Conservation (phyloP, 495 filamentous ascomycete species). For the Talaromyces ruber region DNA sequence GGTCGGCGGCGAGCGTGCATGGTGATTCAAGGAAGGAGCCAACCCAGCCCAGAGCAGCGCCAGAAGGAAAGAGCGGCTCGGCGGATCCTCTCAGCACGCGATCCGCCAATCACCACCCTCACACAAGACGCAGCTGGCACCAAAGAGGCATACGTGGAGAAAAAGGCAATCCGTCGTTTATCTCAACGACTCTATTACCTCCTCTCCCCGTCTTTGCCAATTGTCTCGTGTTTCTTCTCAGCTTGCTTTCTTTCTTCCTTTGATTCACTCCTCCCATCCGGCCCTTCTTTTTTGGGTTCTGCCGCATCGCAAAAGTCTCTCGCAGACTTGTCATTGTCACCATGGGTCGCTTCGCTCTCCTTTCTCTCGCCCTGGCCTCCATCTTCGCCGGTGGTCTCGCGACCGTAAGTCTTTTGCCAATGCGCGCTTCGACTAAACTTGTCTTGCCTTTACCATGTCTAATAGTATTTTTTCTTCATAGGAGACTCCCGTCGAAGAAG, state of each 20-base stretch:
- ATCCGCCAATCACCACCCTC: constrained; percentile 5
- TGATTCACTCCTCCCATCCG: constrained; percentile 7
- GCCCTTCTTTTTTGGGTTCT: constrained; percentile 4
- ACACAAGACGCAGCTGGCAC: background rate
- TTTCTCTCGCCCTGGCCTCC: constrained; percentile 63
- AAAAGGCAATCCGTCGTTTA: constrained; percentile 5
- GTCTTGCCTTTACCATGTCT: background rate
- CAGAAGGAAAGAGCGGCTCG: constrained; percentile 6
- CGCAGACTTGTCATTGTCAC: constrained; percentile 20
- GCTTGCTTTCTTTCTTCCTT: constrained; percentile 10
- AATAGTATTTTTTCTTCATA: constrained; percentile 7
- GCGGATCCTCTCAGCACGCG: constrained; percentile 1
- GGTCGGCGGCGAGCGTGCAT: background rate
- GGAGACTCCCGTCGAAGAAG: constrained; percentile 38
- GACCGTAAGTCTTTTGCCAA: constrained; percentile 42
- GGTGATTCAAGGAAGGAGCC: background rate
- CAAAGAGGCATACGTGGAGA: constrained; percentile 19
- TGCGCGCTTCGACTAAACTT: background rate
- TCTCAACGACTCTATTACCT: background rate
- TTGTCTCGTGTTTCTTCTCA: constrained; percentile 10
- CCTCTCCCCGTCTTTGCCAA: background rate
- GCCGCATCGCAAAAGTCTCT: constrained; percentile 1
- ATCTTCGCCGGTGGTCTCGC: constrained; percentile 54
- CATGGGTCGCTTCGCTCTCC: constrained; percentile 68
- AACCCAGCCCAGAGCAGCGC: background rate